These are phyloP conservation scores for Schizosaccharomyces osmophilus DNA, from an alignment of 805 yeast species.

Conservation along the genomic window DNA sequence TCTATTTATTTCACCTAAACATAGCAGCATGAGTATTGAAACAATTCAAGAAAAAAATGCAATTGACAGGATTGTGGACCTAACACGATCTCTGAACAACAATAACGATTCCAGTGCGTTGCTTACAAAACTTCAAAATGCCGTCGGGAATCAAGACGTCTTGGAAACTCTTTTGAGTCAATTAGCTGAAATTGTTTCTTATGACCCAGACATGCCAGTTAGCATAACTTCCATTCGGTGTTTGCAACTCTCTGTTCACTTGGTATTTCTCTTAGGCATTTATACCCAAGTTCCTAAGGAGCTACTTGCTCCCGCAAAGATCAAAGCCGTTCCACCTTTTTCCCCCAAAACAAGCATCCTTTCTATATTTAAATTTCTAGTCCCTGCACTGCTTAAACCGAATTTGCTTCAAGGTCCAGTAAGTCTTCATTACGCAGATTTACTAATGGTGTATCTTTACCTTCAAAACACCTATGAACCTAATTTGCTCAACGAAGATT, in stretches of 20 bases:
- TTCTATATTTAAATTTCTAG: neutral
- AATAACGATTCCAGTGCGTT: neutral
- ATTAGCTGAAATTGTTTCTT: neutral
- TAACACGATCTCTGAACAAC: too few species aligned
- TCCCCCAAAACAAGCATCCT: neutral
- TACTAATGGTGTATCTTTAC: neutral
- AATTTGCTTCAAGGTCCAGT: neutral
- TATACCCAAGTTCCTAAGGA: neutral
- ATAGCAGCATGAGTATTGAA: too few species aligned
- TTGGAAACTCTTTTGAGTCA: neutral
- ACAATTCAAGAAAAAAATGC: too few species aligned
- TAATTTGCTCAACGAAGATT: neutral
- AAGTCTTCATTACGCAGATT: neutral
- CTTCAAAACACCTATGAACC: neutral
- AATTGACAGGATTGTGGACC: too few species aligned
- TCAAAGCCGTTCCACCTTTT: neutral
- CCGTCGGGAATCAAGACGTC: neutral
- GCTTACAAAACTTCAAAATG: neutral
- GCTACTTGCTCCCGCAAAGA: neutral
- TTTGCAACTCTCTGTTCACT: neutral
- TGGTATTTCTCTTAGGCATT: neutral
- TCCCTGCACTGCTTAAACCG: neutral
- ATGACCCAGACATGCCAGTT: neutral
- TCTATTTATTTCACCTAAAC: too few species aligned
- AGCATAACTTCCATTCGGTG: neutral